These are phyloP conservation scores for Calonectria montana DNA, from an alignment of 2,329 filamentous ascomycete species.

Conservation along the genomic window DNA sequence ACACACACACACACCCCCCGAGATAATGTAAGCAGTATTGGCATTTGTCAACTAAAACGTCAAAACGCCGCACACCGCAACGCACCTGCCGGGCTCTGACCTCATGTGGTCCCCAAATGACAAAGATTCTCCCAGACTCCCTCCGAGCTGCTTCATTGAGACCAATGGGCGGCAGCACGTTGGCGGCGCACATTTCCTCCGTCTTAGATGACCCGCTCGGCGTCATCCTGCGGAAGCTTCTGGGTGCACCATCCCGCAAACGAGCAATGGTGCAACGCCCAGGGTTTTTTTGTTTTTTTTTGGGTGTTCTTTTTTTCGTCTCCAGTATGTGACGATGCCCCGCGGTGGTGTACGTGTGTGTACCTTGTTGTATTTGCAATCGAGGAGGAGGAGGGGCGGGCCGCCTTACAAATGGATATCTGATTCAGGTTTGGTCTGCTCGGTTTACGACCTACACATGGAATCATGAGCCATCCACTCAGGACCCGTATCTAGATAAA, in stretches of 20 bases:
- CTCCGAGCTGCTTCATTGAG: conserved; percentile 1
- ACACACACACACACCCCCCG: conserved; percentile 19
- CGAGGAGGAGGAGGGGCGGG: neutral
- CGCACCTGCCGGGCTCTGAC: neutral
- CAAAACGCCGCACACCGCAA: conserved; percentile 10
- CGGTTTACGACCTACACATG: neutral
- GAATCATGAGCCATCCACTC: neutral
- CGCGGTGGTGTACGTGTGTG: neutral
- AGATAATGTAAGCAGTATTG: conserved; percentile 24
- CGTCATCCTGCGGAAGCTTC: neutral
- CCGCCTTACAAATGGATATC: conserved; percentile 16
- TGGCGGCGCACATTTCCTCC: neutral
- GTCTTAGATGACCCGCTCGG: neutral
- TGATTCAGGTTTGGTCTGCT: conserved; percentile 3
- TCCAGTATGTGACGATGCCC: neutral
- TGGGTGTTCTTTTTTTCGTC: neutral
- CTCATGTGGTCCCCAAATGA: conserved; percentile 4
- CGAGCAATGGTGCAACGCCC: neutral
- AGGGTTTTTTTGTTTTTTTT: neutral
- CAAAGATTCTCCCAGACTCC: neutral
- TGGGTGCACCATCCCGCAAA: neutral
- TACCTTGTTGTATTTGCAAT: conserved; percentile 1
- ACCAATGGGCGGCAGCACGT: neutral
- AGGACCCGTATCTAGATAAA: conserved; percentile 13
- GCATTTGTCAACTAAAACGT: conserved; percentile 23